Base-by-base conservation (phyloP, 129 eudicot genomes). In the Silybum marianum region DNA sequence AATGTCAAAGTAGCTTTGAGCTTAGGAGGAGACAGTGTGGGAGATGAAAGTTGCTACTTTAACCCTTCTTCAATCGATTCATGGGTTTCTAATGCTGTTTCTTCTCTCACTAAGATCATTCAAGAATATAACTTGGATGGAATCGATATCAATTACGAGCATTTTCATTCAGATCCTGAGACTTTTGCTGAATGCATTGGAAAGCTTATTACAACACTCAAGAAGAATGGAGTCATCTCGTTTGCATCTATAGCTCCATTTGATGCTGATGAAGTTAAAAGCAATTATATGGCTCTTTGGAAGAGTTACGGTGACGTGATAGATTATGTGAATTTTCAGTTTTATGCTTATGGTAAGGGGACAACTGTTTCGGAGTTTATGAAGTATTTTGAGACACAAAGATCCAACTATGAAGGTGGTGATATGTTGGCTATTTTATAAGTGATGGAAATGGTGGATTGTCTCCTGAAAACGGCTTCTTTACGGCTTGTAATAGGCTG, bases 161-260 rank as follows among this genome's bases (percentile, higher is more conserved):
- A 93, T 75, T 93, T 93, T 78, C 86, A 81, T 14, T 74, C 91
- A 6, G 91, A 87, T 48, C 89, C 88, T 1, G 23, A 80, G 4
- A 93, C 93, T 2, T 93, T 93, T 74, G 93, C 97, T 0, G 85
- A 87, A 25, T 90, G 97, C 89, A 86, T 93, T 1, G 95, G 93
- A 44, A 76, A 46, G 78, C 90, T 93, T 14, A 81, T 93, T 46
- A 78, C 89, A 22, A 85, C 86, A 9, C 92, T 93, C 7, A 93
- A 90, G 84, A 80, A 81, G 7, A 85, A 89, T 3, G 86, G 89
- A 0, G 86, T 89, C n/a, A 86, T 93, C 22, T 85, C 92, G 0
- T 93, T 93, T 69, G 93, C 90, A 5, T 93, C 95, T 11, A 93
- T 93, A 22, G 97, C 96, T 73, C 97, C 97, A 22, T 93, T 16